A percentile compares a stretch with the other conserved stretches of the same genome.
Conservation (phyloP, 495 filamentous ascomycete species). For the Aspergillus affinis region DNA sequence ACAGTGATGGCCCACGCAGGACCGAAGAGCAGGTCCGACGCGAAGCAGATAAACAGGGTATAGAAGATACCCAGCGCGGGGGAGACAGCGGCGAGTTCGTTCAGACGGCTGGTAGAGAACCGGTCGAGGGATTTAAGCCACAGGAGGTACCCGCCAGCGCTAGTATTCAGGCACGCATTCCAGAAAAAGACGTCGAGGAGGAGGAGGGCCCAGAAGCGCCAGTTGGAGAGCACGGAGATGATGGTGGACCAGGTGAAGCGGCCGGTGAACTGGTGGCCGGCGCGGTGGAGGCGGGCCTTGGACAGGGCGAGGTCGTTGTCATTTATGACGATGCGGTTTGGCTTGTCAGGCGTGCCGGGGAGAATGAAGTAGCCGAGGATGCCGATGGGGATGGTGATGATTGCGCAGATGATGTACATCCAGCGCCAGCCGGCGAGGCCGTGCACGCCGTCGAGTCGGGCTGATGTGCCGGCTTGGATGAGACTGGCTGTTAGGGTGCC, state of each 20-base stretch:
- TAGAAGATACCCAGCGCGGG: slow-evolving; percentile 48
- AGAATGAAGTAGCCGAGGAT: slow-evolving; percentile 43
- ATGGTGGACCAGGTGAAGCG: slow-evolving; percentile 32
- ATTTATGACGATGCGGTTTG: slow-evolving; percentile 40
- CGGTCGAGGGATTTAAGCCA: slow-evolving; percentile 46
- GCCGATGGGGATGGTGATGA: slow-evolving; percentile 51
- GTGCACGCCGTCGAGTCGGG: slow-evolving; percentile 42
- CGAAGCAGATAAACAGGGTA: slow-evolving; percentile 43
- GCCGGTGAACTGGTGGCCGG: slow-evolving; percentile 19
- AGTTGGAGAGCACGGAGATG: slow-evolving; percentile 29
- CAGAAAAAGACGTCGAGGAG: slow-evolving; percentile 50
- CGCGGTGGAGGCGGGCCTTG: slow-evolving; percentile 29
- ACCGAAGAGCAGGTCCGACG: slow-evolving; percentile 47
- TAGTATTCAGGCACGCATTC: slow-evolving; percentile 40
- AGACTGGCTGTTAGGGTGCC: slow-evolving; percentile 51
- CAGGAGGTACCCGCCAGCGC: slow-evolving; percentile 35
- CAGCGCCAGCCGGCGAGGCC: slow-evolving; percentile 53
- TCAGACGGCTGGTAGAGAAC: slow-evolving; percentile 41
- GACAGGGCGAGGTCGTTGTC: slow-evolving; percentile 38
- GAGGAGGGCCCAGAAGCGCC: slow-evolving; percentile 41
- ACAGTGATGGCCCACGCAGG: slow-evolving; percentile 46
- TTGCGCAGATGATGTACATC: slow-evolving; percentile 54
- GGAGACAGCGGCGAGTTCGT: slow-evolving; percentile 44
- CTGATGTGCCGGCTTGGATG: slow-evolving; percentile 48
- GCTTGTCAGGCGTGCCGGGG: slow-evolving; percentile 42